These are phyloP conservation scores for Viola pubescens DNA, from an alignment of 441 rosid species.

Conservation along the genomic window DNA sequence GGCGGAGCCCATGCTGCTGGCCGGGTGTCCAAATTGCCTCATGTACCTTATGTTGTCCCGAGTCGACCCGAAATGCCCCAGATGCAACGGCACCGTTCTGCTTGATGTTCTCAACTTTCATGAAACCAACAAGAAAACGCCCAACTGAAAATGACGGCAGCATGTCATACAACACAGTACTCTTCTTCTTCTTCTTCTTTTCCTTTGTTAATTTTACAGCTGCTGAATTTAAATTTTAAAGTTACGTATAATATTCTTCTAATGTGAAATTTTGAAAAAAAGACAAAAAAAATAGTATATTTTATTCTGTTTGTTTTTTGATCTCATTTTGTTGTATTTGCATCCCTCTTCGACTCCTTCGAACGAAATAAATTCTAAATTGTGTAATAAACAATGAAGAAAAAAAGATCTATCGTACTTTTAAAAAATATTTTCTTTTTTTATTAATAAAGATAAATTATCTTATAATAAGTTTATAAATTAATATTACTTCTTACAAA, in stretches of 20 bases:
- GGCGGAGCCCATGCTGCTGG: slow-evolving; percentile 78
- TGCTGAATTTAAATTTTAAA: background rate
- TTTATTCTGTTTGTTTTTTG: too few relatives aligned
- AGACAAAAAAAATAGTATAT: too few relatives aligned
- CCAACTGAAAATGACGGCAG: slow-evolving; percentile 15
- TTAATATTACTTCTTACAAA: too few relatives aligned
- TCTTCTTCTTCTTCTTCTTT: background rate
- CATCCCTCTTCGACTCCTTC: too few relatives aligned
- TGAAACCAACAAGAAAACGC: slow-evolving; percentile 23
- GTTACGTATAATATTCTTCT: background rate
- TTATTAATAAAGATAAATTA: too few relatives aligned
- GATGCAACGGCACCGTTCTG: slow-evolving; percentile 85
- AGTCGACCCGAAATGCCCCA: slow-evolving; percentile 79
- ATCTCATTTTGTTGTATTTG: too few relatives aligned
- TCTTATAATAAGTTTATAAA: too few relatives aligned
- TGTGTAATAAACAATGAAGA: too few relatives aligned
- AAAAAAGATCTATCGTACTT: too few relatives aligned
- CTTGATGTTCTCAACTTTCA: slow-evolving; percentile 49
- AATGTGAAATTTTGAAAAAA: too few relatives aligned
- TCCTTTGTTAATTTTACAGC: background rate
- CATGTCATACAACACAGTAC: background rate
- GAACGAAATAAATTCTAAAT: too few relatives aligned
- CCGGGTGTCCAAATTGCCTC: slow-evolving; percentile 82
- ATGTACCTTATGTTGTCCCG: slow-evolving; percentile 90
- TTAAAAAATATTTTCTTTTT: too few relatives aligned